Conservation (phyloP, 192 early-diverging fungal genomes). For the Coemansia sp. region DNA sequence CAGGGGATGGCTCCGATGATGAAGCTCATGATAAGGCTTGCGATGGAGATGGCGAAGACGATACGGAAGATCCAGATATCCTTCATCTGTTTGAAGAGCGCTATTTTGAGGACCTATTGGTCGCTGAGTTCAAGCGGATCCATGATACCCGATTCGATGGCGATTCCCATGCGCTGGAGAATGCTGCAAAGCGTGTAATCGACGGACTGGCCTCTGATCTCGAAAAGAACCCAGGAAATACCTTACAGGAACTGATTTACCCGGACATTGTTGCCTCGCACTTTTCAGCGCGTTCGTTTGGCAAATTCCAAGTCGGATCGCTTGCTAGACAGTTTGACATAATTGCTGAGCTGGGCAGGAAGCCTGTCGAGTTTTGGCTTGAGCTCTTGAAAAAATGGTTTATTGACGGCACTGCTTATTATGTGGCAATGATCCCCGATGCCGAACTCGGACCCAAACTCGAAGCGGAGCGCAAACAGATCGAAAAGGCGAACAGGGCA, state of each 20-base stretch:
- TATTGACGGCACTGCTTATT: no score
- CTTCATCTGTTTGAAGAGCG: constrained; percentile 64
- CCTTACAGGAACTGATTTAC: constrained; percentile 19
- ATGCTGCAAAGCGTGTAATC: not conserved
- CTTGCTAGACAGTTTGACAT: constrained; percentile 32
- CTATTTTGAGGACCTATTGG: constrained; percentile 60
- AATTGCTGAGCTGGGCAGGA: constrained; percentile 18
- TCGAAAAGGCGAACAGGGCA: not conserved
- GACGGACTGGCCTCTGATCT: constrained; percentile 27
- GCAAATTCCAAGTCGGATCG: constrained; percentile 22
- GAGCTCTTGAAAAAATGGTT: no score
- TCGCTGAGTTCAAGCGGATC: constrained; percentile 61
- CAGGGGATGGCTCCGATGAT: constrained; percentile 21
- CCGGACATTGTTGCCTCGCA: constrained; percentile 11
- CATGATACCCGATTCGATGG: constrained; percentile 39
- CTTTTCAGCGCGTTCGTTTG: constrained; percentile 20
- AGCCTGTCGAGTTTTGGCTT: constrained; percentile 11
- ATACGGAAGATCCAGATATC: constrained; percentile 37
- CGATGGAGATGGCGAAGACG: no score
- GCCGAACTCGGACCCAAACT: constrained; percentile 5
- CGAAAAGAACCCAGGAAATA: constrained; percentile 33
- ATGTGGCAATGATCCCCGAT: no score
- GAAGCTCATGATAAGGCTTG: not conserved
- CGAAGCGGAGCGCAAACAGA: constrained; percentile 25
- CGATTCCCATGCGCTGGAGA: constrained; percentile 20